Base-by-base conservation (phyloP, 352 stramenopile species). In the Lagenidium giganteum region DNA sequence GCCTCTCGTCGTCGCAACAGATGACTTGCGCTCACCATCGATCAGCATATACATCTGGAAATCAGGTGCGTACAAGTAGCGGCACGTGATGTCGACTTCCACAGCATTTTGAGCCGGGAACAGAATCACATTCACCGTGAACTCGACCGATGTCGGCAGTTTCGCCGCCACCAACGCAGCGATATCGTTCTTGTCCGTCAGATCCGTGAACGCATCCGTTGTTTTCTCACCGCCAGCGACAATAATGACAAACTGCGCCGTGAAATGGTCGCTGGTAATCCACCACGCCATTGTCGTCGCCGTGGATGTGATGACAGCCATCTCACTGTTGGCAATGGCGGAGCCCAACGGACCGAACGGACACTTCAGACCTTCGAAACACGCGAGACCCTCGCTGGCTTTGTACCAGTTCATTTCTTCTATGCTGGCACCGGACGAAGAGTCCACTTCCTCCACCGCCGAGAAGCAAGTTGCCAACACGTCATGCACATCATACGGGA, bases 311-410 rank as follows among this genome's bases (percentile, higher is more conserved):
- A 20, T 13, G 21, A 65, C 33, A 0, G 17, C 33, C 25, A 64
- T 64, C 3, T 24, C 21, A n/a, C 18, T 39, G 22, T 8, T 30
- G 14, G 4, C 18, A 4, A 17, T 28, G 6, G 18, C 35, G 11
- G 47, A 42, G 23, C 46, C 16, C 17, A 67, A 34, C 11, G 51
- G 51, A 18, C 59, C 55, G 16, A 64, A 50, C 11, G 60, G 42
- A 35, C 60, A 70, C 2, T 14, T 18, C n/a, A 45, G 17, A 1
- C 20, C 8, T 4, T 65, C 53, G 17, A 58, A 62, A 31, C 47
- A 61, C 21, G 45, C 49, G 11, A 71, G 37, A 3, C 25, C 23
- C 18, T 61, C 29, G 37, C 32, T 54, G 0, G 23, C 37, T 3
- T 5, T 22, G 27, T 55, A 61, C 61, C 61, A 70, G n/a, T n/a